Base-by-base conservation (phyloP, 371 early-diverging fungal genomes). In the Mucor indicus region DNA sequence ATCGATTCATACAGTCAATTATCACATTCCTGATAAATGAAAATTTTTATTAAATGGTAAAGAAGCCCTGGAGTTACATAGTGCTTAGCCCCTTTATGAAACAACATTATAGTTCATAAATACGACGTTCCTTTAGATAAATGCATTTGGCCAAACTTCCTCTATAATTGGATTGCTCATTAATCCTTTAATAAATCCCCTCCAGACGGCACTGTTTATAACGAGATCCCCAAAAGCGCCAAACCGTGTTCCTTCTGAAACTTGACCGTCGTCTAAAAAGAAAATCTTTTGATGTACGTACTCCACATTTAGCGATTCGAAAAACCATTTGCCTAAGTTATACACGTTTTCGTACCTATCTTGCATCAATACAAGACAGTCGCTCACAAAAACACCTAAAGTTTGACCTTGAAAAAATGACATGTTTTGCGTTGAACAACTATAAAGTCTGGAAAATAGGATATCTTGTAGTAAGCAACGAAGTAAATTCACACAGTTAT, bases 371-470 rank as follows among this genome's bases (percentile, higher is more conserved):
- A 72, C 73, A 16, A 76, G 48, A 37, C 73, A 72, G 41, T 76
- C 63, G 25, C 77, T 59, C 5, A 62, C 63, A 43, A 76, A 76
- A 0, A 76, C 77, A n/a, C 77, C 77, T 5, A 76, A 40, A 15
- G 73, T 76, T 42, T 76, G 77, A 2, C 77, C 77, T 42, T 76
- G 77, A 44, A 76, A 76, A 38, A 61, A 76, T 1, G 77, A 76
- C 38, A 53, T 54, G 30, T 66, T 54, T 13, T 60, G 29, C 8
- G 44, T 33, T 1, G 71, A 60, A 15, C 59, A 53, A 9, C 53
- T 43, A 3, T 47, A n/a, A 13, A 76, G 36, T 4, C 52, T 41
- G 1, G 64, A 42, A 4, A 73, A 73, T 8, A 76, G 39, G 1
- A 67, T 55, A 27, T 70, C 67, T 29, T 63, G 62, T 12, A 76